Base-by-base conservation (phyloP, 768 basidiomycete genomes). In the Kwoniella sp. region DNA sequence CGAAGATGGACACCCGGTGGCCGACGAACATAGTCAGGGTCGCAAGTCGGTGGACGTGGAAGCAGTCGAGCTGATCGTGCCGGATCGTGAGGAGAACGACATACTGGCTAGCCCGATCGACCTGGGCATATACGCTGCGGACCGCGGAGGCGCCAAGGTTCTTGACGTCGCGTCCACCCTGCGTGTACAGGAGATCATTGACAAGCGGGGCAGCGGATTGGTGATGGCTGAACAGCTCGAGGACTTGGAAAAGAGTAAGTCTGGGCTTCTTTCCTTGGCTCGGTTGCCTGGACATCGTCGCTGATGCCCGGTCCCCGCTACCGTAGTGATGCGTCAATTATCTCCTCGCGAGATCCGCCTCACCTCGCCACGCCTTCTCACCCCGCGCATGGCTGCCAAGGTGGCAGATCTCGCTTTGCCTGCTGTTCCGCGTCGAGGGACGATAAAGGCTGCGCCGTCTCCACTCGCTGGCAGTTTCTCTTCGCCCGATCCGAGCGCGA, bases 151-250 rank as follows among this genome's bases (percentile, higher is more conserved):
- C 33, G 37, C 50, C 25, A 45, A 49, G 50, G 19, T 38, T 14
- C 20, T 49, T 37, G 36, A 52, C 23, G 33, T 40, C 19, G 6
- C 48, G 48, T 28, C 59, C 57, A 19, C 46, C 44, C 41, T 51
- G 47, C 28, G 40, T 59, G 45, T 60, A 7, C 50, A 54, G 56
- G 59, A 53, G 5, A 57, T 50, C n/a, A 22, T 55, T 11, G 70
- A 65, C 42, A 71, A 71, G 55, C 41, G 73, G 27, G 73, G 70
- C 10, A 71, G 70, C 51, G 65, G 64, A 9, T 28, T 74, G 31
- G 63, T 74, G 25, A 71, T 74, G 63, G 60, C 63, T 28, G 70
- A 71, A 8, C 59, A 71, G 33, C 45, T 74, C 32, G 70, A 74
- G 47, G 57, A 62, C 49, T 53, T 74, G 11, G 73, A 74, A 52